Base-by-base conservation (phyloP, 495 filamentous ascomycete genomes). In the Tuber indicum region DNA sequence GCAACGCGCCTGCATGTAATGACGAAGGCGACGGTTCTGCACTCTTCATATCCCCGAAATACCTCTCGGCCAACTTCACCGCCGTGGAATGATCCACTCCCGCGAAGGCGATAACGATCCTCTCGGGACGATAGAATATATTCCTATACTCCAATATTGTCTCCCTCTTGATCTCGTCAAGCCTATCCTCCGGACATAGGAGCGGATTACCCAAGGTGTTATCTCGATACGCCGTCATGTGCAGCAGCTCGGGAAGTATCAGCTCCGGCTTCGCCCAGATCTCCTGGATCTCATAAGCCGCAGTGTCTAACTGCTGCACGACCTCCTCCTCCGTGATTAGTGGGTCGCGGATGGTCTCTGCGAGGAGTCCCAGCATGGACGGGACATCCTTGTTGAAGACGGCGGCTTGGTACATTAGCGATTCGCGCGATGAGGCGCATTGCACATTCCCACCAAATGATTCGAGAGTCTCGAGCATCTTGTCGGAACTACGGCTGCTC, bases 181-280 rank as follows among this genome's bases (percentile, higher is more conserved):
- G 85, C 75, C 94, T 87, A 80, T 99, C 96, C 78, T 90, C 88
- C 0, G 96, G 96, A 85, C 96, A 98, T 66, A 99, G 85, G 74
- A 99, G 83, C 8, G 96, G 96, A 84, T 98, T 97, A 9, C 96
- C 96, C 7, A 99, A 86, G 0, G 96, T 99, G 85, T 99, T 98
- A 82, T 92, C 91, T 86, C 93, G 94, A 86, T 93, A 99, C 5
- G 94, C 96, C 3, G 95, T 93, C 88, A 92, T 94, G 83, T 99
- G 96, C 71, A 97, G 90, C 83, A 99, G 84, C 85, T 99, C 96
- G 10, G 96, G 96, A 72, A 99, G 85, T 79, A 99, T 98, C 74
- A 99, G 88, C 81, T 98, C 95, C 7, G 96, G 94, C 86, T 94
- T 98, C 58, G 92, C 92, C 96, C 96, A 99, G 73, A 99, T 99